A percentile compares a stretch with the other conserved stretches of the same genome.
phyloP scores from a whole-genome alignment of 306 rosid species.

The Cucumis cinereus region DNA sequence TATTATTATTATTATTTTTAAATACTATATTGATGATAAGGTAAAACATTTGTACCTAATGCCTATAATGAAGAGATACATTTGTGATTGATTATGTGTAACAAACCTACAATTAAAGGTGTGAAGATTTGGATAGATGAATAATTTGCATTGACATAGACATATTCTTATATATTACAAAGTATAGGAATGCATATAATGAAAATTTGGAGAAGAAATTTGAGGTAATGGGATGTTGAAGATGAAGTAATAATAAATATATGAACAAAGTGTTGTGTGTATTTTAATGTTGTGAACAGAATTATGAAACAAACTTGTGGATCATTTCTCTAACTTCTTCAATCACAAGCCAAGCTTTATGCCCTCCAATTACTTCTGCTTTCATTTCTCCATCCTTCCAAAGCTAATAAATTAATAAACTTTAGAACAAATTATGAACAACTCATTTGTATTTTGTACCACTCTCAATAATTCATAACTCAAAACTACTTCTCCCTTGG shows the following conservation, averaged over 20 bases:
- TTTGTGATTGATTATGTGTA: too few relatives aligned
- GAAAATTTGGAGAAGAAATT: not conserved
- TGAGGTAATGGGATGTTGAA: not conserved
- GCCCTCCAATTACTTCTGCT: constrained; percentile 82
- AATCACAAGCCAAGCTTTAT: constrained; percentile 71
- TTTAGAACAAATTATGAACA: not conserved
- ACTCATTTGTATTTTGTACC: not conserved
- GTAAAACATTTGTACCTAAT: too few relatives aligned
- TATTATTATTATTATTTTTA: too few relatives aligned
- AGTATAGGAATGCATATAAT: not conserved
- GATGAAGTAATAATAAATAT: not conserved
- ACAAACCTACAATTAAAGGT: too few relatives aligned
- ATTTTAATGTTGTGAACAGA: not conserved
- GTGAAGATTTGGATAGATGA: not conserved
- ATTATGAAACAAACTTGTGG: constrained; percentile 25
- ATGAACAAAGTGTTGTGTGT: not conserved
- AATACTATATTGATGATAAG: too few relatives aligned
- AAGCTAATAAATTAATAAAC: constrained; percentile 18
- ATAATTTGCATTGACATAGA: not conserved
- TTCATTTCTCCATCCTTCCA: constrained; percentile 96
- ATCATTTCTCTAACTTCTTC: constrained; percentile 86
- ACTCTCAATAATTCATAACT: not conserved
- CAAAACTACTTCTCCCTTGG: not conserved
- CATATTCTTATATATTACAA: not conserved
- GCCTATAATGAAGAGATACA: too few relatives aligned